A percentile compares a stretch with the other conserved stretches of the same genome.
phyloP scores from a whole-genome alignment of 2,329 filamentous ascomycete species.

The Epichloe gansuensis region DNA sequence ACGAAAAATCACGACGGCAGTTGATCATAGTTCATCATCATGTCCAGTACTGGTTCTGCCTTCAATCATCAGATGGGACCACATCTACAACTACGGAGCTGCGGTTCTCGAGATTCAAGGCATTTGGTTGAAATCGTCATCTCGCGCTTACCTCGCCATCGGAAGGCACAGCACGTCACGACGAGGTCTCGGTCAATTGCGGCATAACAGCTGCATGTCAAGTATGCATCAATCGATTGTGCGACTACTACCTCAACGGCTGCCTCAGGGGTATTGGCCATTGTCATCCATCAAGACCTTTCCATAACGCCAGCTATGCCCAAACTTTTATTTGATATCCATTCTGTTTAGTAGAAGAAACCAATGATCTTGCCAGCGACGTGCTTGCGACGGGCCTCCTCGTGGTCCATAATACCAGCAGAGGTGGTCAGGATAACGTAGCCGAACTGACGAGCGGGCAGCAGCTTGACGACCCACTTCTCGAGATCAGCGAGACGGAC shows the following conservation, averaged over 20 bases:
- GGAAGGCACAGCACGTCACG: not conserved
- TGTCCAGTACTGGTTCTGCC: too few species aligned
- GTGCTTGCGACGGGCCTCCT: constrained; percentile 98
- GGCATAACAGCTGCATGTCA: constrained; percentile 20
- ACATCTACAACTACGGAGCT: too few species aligned
- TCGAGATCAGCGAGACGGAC: constrained; percentile 93
- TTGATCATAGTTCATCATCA: too few species aligned
- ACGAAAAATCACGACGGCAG: too few species aligned
- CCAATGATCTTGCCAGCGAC: constrained; percentile 98
- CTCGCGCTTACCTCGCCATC: not conserved
- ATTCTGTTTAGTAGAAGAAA: constrained; percentile 79
- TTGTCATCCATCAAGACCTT: constrained; percentile 18
- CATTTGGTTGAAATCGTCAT: too few species aligned
- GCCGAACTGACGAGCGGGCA: constrained; percentile 99
- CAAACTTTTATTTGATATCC: constrained; percentile 16
- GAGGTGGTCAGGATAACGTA: constrained; percentile 99
- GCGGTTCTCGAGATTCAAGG: too few species aligned
- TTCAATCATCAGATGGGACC: too few species aligned
- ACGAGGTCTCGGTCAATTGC: constrained; percentile 7
- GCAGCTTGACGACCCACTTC: constrained; percentile 99
- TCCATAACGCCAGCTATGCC: constrained; percentile 26
- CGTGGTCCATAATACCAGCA: constrained; percentile 99
- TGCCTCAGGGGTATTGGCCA: constrained; percentile 23
- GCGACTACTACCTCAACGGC: constrained; percentile 21
- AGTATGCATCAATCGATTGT: constrained; percentile 13